Conservation (phyloP, 202 grass and related monocot genomes). For the Panicum virgatum region DNA sequence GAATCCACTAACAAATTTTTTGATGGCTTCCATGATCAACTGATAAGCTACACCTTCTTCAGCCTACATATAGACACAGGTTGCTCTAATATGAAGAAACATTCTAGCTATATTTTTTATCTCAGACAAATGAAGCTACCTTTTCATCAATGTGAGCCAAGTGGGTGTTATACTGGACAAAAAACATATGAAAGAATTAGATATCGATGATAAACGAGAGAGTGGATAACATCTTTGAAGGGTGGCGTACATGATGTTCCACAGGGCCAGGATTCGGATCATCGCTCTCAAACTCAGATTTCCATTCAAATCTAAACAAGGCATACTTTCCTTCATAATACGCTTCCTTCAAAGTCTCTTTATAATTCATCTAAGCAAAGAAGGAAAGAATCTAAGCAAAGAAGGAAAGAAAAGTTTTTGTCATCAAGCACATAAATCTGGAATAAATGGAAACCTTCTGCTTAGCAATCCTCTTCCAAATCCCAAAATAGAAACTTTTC, state of each 20-base stretch:
- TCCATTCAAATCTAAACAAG: neutral
- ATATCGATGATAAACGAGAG: neutral
- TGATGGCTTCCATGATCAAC: neutral
- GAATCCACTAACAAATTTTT: neutral
- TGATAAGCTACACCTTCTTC: neutral
- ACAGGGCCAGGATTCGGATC: neutral
- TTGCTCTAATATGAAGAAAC: neutral
- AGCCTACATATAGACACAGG: neutral
- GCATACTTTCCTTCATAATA: neutral
- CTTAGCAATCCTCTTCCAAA: neutral
- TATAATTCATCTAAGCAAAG: neutral
- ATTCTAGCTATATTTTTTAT: neutral
- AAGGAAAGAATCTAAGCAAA: too few species aligned
- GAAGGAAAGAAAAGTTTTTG: neutral
- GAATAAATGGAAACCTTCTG: neutral
- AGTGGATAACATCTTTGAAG: neutral
- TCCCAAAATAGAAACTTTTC: neutral
- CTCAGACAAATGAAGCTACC: neutral
- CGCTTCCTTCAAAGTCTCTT: neutral
- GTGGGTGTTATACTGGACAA: neutral
- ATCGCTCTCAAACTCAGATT: neutral
- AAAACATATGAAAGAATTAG: conserved; percentile 34
- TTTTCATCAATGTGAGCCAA: neutral
- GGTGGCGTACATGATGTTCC: neutral
- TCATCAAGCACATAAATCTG: neutral